Evolutionary conservation across 371 early-diverging fungal genomes (phyloP).

Genomic region (Rhizopus microsporus): DNA sequence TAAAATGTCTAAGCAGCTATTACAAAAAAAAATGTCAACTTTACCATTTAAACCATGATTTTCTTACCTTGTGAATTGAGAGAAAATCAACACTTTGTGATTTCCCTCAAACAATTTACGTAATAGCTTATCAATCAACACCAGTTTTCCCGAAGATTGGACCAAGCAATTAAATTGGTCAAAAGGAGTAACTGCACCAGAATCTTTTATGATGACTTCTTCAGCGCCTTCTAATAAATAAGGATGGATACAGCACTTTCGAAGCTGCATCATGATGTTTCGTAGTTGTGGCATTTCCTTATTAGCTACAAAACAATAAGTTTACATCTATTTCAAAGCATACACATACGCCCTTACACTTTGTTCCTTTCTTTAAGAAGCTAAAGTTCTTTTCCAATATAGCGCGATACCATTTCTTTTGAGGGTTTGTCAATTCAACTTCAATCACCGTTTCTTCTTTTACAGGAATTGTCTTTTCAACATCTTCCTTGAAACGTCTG

Average conservation of each 20-base stretch:
- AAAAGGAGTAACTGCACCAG: conserved; percentile 54
- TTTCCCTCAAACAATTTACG: conserved; percentile 74
- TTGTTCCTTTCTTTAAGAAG: conserved; percentile 68
- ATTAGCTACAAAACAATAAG: conserved; percentile 25
- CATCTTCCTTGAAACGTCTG: conserved; percentile 81
- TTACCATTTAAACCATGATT: not conserved
- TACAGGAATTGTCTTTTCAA: conserved; percentile 78
- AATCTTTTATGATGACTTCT: conserved; percentile 73
- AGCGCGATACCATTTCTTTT: conserved; percentile 84
- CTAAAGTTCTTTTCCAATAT: conserved; percentile 87
- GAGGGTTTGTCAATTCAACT: conserved; percentile 77
- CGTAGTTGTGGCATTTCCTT: conserved; percentile 62
- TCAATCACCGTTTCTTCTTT: conserved; percentile 89
- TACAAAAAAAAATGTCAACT: not conserved
- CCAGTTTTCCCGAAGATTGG: conserved; percentile 86
- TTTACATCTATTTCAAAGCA: not conserved
- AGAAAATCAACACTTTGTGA: conserved; percentile 92
- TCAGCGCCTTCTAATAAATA: conserved; percentile 84
- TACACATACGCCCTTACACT: conserved; percentile 23
- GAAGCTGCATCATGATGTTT: conserved; percentile 72
- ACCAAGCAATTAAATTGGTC: conserved; percentile 76
- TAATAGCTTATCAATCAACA: conserved; percentile 83
- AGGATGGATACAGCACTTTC: conserved; percentile 88
- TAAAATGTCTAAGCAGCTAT: conserved; percentile 44
- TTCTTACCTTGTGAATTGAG: conserved; percentile 82